A percentile compares a stretch with the other conserved stretches of the same genome.
Evolutionary conservation across 768 basidiomycete species (phyloP).

Genomic region (Leucocoprinus leucothites): DNA sequence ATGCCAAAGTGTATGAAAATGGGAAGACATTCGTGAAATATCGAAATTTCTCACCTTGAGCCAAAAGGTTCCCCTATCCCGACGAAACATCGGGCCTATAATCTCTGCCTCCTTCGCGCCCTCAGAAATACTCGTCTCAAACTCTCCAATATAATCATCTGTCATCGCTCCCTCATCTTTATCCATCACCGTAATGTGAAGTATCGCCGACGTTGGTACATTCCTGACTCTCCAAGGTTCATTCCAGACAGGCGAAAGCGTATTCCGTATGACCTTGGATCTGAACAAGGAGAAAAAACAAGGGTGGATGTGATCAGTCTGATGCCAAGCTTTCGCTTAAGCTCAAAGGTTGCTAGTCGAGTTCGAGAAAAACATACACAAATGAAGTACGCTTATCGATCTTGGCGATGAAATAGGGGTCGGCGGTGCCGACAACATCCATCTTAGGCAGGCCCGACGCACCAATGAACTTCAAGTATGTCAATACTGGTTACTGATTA

Average conservation of each 20-base stretch:
- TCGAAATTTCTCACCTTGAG: constrained; percentile 59
- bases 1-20: not conserved
- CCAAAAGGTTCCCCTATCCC: constrained; percentile 61
- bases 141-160: constrained; percentile 66
- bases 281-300: too few relatives aligned
- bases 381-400: constrained; percentile 63
- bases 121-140: constrained; percentile 46
- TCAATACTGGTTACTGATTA: not conserved
- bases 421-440: constrained; percentile 60
- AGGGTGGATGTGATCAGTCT: too few relatives aligned
- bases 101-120: constrained; percentile 69
- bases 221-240: constrained; percentile 72
- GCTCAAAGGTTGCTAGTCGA: too few relatives aligned
- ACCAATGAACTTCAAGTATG: constrained; percentile 54
- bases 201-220: constrained; percentile 59
- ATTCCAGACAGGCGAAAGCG: constrained; percentile 69
- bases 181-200: constrained; percentile 63
- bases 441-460: constrained; percentile 68
- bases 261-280: constrained; percentile 59
- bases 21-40: not conserved
- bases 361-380: constrained; percentile 40
- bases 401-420: constrained; percentile 72
- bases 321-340: too few relatives aligned
- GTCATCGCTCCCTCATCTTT: constrained; percentile 57
- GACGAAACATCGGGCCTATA: constrained; percentile 46